Evolutionary conservation across 1,284 basidiomycete species (phyloP).

Genomic region (Puccinia novopanici): DNA sequence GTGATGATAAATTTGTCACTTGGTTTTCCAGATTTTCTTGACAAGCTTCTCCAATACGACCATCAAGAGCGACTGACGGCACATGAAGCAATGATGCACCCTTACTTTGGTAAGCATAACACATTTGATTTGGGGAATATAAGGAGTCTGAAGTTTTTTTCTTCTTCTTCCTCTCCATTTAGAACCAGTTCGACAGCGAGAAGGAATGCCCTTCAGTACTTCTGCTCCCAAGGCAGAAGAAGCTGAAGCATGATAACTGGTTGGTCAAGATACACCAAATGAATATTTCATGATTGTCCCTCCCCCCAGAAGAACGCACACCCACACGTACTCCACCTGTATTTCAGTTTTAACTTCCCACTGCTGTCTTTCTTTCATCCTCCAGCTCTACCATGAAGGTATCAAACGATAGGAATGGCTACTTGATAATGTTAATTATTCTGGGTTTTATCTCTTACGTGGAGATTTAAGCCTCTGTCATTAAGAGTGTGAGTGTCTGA

Average conservation of each 20-base stretch:
- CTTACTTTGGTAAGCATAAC: slow-evolving; percentile 69
- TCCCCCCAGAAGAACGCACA: background rate
- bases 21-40: slow-evolving; percentile 77
- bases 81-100: slow-evolving; percentile 80
- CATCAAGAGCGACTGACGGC: slow-evolving; percentile 96
- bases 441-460: background rate
- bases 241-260: slow-evolving; percentile 3
- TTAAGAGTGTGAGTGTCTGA: background rate
- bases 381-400: background rate
- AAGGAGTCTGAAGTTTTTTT: background rate
- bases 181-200: slow-evolving; percentile 49
- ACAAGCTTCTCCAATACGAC: slow-evolving; percentile 92
- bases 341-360: background rate
- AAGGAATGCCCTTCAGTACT: slow-evolving; percentile 30
- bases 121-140: background rate
- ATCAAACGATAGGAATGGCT: background rate
- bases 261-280: background rate
- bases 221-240: slow-evolving; percentile 20
- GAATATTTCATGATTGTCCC: background rate
- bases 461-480: background rate
- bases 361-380: background rate
- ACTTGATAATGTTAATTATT: background rate
- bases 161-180: background rate
- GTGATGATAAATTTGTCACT: background rate
- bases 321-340: background rate